Evolutionary conservation across 2,329 filamentous ascomycete genomes (phyloP), one percentile per base, ranked within the genome.

Genomic region (Sclerotiophoma versabilis): DNA sequence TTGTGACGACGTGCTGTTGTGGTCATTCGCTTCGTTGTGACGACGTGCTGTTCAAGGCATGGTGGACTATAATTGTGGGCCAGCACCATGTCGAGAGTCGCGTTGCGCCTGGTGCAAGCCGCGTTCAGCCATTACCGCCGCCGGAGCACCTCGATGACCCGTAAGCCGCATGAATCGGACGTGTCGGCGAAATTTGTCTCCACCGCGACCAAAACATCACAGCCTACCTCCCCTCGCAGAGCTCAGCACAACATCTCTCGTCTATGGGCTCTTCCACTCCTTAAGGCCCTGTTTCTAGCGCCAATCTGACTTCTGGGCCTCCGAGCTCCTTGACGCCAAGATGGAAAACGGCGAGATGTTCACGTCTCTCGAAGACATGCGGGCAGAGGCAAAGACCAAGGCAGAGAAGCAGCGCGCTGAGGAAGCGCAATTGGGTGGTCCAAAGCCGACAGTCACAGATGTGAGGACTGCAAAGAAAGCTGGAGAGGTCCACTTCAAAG

Each of bases 401-500:
- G 68, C 68, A 4, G 62, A 65, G 51, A 68, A 71, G 61, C 46
- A 56, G 45, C 53, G 53, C 32, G 26, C 20, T n/a, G 53, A 43
- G 32, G 36, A 56, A 9, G 53, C 53, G 29, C 53, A 50, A 43
- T 49, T 56, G 36, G 53, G 69, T 17, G 53, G 69, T 11, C 60
- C 69, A 55, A 66, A 64, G 57, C 58, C 62, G 30, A 67, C 58
- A 14, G 63, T 63, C 9, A 48, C 50, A 27, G 64, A 74, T 46
- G 62, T 69, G 36, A 66, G 20, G 43, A 49, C 54, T 15, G 69
- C 66, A 32, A 75, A 77, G 52, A 79, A 78, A 63, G 70, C 72
- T 54, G 75, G 75, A 33, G 75, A 80, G 50, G 70, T 81, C 17
- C 76, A 78, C 49, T 84, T 84, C 76, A 83, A 83, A 60, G 79